Conservation (phyloP, 164 flowering plant genomes). For the Kingdonia uniflora region DNA sequence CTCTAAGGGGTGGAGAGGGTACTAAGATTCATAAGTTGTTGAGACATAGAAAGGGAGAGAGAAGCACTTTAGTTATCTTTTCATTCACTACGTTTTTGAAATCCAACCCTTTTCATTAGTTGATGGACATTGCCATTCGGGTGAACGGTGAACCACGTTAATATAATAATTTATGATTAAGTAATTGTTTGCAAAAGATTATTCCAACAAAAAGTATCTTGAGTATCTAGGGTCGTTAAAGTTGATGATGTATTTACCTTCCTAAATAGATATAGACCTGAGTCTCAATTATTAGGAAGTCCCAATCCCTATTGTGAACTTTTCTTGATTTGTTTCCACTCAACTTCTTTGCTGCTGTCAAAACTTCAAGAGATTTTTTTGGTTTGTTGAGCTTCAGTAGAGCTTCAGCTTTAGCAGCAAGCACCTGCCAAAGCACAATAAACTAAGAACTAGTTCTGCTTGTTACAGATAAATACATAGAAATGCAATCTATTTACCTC, state of each 20-base stretch:
- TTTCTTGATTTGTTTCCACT: neutral
- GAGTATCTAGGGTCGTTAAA: neutral
- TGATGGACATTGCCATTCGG: too few relatives aligned
- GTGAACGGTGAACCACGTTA: neutral
- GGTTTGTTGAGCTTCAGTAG: slow-evolving; percentile 51
- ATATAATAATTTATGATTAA: neutral
- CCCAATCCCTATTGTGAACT: slow-evolving; percentile 25
- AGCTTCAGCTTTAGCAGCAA: slow-evolving; percentile 71
- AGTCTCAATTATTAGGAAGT: slow-evolving; percentile 34
- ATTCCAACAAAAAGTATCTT: neutral
- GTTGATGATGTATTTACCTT: slow-evolving; percentile 32
- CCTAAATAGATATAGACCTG: slow-evolving; percentile 56
- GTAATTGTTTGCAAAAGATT: neutral
- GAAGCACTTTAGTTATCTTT: too few relatives aligned
- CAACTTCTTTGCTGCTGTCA: slow-evolving; percentile 10
- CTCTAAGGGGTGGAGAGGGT: too few relatives aligned
- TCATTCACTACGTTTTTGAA: too few relatives aligned
- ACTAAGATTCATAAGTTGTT: too few relatives aligned
- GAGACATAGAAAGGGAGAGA: too few relatives aligned
- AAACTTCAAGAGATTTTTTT: slow-evolving; percentile 46
- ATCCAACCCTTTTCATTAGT: too few relatives aligned
- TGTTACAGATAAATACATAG: neutral
- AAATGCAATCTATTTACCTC: slow-evolving; percentile 17
- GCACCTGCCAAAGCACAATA: slow-evolving; percentile 29
- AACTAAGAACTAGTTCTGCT: neutral